Conservation (phyloP, 2,329 filamentous ascomycete species). For the Pseudodiploospora longispora region DNA sequence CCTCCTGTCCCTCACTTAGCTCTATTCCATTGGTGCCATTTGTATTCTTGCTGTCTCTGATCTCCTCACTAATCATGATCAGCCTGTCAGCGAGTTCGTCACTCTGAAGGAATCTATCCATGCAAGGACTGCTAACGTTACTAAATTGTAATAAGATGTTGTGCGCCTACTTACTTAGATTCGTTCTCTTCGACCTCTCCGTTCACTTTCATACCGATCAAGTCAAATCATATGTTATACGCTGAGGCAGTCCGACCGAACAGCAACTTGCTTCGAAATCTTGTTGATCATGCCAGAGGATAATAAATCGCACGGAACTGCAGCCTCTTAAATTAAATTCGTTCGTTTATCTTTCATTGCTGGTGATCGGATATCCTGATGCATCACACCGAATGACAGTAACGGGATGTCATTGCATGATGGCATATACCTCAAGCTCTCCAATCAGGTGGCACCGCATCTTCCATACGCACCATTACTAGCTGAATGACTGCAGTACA, state of each 20-base stretch:
- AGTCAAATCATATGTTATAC: too few species aligned
- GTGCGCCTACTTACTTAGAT: slow-evolving; percentile 1
- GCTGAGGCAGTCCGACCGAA: too few species aligned
- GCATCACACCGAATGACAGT: too few species aligned
- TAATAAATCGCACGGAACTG: too few species aligned
- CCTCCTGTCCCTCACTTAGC: background rate
- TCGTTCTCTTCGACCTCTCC: background rate
- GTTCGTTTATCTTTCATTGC: too few species aligned
- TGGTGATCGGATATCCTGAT: too few species aligned
- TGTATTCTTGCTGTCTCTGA: background rate
- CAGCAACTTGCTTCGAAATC: too few species aligned
- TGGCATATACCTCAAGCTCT: slow-evolving; percentile 3
- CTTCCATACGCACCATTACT: slow-evolving; percentile 9
- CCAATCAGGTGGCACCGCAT: slow-evolving; percentile 23
- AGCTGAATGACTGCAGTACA: background rate
- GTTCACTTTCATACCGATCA: background rate
- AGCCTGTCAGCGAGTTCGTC: background rate
- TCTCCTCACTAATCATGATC: background rate
- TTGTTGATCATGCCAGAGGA: too few species aligned
- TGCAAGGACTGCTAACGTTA: slow-evolving; percentile 1
- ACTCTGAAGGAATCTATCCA: slow-evolving; percentile 1
- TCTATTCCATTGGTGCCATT: background rate
- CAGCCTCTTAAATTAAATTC: too few species aligned
- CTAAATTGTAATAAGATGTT: background rate
- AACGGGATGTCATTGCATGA: slow-evolving; percentile 1